Base-by-base conservation (phyloP, 2,329 filamentous ascomycete genomes). In the Trichoderma citrinoviride region DNA sequence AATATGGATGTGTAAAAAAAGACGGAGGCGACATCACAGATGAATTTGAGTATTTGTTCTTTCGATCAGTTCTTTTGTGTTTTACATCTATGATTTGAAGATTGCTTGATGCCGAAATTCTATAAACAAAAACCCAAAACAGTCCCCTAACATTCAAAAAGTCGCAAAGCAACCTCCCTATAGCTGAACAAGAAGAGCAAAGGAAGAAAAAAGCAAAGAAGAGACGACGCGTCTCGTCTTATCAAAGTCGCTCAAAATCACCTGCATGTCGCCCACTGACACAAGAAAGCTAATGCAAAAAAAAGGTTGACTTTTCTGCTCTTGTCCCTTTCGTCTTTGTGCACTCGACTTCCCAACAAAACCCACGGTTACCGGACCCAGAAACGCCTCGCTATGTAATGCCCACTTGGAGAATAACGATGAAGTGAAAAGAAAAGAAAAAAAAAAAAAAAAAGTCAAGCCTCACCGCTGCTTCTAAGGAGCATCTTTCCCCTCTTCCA, bases 321-420 rank as follows among this genome's bases (percentile, higher is more conserved):
- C 46, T 44, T 14, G 40, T 23, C 56, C 40, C n/a, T n/a, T 25
- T 19, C 10, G 33, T 37, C 33, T 41, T 40, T 25, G n/a, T 49
- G 43, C 40, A 25, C 49, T 37, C 33, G 53, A 40, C 40, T 27
- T 29, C 27, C n/a, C 19, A n/a, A 43, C 15, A 37, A 8, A 19
- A 52, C 10, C 7, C 15, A n/a, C 17, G 6, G 7, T 21, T 33
- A 17, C 7, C 15, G 23, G 10, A 37, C 33, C 50, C 58, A 53
- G 53, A 40, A 72, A 75, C 74, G 74, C 74, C 74, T 62, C 75
- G 75, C 75, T 76, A 77, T 76, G 74, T 74, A 75, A 76, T 77
- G 73, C 19, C 56, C 71, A 68, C 41, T 54, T 33, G 46, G 19
- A 21, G 29, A 41, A 17, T 40, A 17, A 47, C 55, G n/a, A 40